Percentiles rank a stretch among this genome's conserved stretches.
phyloP scores from a whole-genome alignment of 768 basidiomycete species.

The Grammothele lineata region DNA sequence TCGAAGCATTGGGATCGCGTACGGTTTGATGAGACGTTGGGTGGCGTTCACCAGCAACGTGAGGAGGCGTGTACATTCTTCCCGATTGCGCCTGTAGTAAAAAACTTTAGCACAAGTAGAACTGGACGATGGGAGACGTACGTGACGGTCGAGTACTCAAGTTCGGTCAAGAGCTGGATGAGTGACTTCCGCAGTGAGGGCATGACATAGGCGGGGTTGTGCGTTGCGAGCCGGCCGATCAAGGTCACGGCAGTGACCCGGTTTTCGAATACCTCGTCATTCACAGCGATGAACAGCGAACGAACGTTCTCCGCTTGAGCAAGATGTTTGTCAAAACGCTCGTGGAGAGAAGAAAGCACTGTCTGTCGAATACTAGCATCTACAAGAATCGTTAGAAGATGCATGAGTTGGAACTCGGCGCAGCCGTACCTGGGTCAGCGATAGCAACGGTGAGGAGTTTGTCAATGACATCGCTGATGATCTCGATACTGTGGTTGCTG shows the following conservation, averaged over 20 bases:
- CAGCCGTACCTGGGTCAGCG: conserved; percentile 79
- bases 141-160: conserved; percentile 91
- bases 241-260: conserved; percentile 85
- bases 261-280: conserved; percentile 95
- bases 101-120: neutral
- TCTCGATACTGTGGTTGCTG: conserved; percentile 92
- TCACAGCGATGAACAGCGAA: conserved; percentile 93
- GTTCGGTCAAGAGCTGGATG: conserved; percentile 92
- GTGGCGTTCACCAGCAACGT: conserved; percentile 89
- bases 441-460: conserved; percentile 93
- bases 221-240: conserved; percentile 89
- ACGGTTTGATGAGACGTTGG: conserved; percentile 91
- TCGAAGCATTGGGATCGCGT: conserved; percentile 90
- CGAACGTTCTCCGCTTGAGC: conserved; percentile 99
- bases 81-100: conserved; percentile 74
- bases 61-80: conserved; percentile 89
- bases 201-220: conserved; percentile 99
- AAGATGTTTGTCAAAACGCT: conserved; percentile 93
- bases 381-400: conserved; percentile 22
- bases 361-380: conserved; percentile 81
- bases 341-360: conserved; percentile 82
- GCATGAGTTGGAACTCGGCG: neutral
- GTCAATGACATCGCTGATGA: conserved; percentile 97
- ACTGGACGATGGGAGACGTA: conserved; percentile 38
- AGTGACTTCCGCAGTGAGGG: conserved; percentile 92